Evolutionary conservation across 768 basidiomycete species (phyloP).

Genomic region (Cyclocybe aegerita): DNA sequence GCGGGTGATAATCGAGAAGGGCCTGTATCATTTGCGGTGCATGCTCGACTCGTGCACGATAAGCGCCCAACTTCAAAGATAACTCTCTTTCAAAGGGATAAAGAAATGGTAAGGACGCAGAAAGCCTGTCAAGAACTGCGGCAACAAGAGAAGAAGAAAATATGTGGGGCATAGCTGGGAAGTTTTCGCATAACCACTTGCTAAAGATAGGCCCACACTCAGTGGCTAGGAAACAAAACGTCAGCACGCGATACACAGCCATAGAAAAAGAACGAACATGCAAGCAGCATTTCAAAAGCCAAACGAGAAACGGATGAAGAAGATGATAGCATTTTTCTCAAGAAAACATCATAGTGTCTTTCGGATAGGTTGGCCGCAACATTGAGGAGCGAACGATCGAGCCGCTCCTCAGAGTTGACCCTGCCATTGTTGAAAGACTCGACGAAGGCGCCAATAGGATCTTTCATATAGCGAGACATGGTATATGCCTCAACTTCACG

Average conservation of each 20-base stretch:
- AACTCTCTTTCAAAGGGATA: conserved; percentile 6
- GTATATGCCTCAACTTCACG: too few relatives aligned
- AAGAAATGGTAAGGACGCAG: conserved; percentile 6
- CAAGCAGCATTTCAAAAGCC: conserved; percentile 12
- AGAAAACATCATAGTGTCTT: conserved; percentile 2
- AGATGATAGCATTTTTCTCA: conserved; percentile 5
- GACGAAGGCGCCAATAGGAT: neutral
- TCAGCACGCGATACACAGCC: neutral
- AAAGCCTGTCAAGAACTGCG: conserved; percentile 8
- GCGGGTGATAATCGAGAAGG: neutral
- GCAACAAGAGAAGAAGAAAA: conserved; percentile 6
- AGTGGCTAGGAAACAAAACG: neutral
- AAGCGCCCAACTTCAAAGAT: neutral
- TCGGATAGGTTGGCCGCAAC: neutral
- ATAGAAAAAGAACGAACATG: conserved; percentile 9
- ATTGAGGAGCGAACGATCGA: neutral
- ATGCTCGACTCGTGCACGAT: conserved; percentile 4
- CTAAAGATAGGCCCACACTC: conserved; percentile 1
- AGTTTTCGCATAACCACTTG: conserved; percentile 3
- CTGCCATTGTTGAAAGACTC: conserved; percentile 4
- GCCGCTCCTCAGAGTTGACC: conserved; percentile 1
- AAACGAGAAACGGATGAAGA: conserved; percentile 2
- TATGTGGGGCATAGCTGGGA: neutral
- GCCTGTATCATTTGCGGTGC: conserved; percentile 2
- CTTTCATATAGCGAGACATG: neutral